phyloP scores from a whole-genome alignment of 768 basidiomycete species.

The Pleurotus giganteus region DNA sequence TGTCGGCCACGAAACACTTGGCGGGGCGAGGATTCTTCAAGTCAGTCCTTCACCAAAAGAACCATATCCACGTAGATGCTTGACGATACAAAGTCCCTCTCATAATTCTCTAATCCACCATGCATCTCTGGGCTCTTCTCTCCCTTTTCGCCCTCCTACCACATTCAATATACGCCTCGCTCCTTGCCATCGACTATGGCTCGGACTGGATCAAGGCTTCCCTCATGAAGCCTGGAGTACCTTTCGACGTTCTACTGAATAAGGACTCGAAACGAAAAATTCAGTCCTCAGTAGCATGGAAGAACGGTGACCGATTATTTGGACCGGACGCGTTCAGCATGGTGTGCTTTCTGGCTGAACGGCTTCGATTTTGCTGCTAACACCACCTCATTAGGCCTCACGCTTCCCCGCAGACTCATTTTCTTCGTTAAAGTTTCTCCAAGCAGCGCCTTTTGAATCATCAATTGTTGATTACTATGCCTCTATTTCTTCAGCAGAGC shows the following conservation, averaged over 20 bases:
- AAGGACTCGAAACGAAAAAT: conserved; percentile 98
- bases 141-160: conserved; percentile 38
- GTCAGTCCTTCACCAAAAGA: conserved; percentile 9
- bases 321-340: conserved; percentile 86
- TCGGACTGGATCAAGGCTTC: conserved; percentile 97
- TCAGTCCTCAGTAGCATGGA: conserved; percentile 87
- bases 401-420: conserved; percentile 90
- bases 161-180: conserved; percentile 57
- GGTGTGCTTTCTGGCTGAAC: conserved; percentile 45
- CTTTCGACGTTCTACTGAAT: conserved; percentile 95
- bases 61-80: conserved; percentile 22
- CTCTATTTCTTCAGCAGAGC: conserved; percentile 51
- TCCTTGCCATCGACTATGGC: conserved; percentile 98
- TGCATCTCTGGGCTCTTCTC: conserved; percentile 39
- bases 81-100: conserved; percentile 18
- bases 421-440: conserved; percentile 79
- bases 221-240: conserved; percentile 88
- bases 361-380: not conserved
- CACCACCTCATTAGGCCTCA: conserved; percentile 61
- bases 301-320: conserved; percentile 85
- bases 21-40: conserved; percentile 9
- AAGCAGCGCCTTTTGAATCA: conserved; percentile 66
- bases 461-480: conserved; percentile 56
- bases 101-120: conserved; percentile 25
- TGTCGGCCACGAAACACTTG: conserved; percentile 39